Evolutionary conservation across 768 basidiomycete genomes (phyloP).

Genomic region (Macrocybe gigantea): DNA sequence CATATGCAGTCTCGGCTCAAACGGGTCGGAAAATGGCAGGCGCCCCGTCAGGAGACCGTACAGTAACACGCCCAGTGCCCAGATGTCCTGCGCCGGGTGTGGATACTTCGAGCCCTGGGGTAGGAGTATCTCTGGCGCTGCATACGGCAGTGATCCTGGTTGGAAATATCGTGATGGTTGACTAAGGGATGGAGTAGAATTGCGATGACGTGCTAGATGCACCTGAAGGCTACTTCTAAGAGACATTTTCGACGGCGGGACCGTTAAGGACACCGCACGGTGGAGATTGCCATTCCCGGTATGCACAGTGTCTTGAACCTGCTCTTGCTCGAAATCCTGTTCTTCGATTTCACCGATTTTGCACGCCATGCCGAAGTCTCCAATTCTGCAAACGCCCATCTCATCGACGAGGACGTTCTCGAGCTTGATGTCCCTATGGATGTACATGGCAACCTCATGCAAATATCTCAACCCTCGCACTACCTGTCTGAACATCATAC

Average conservation of each 20-base stretch:
- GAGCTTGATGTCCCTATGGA: slow-evolving; percentile 94
- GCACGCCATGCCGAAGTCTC: slow-evolving; percentile 80
- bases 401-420: slow-evolving; percentile 95
- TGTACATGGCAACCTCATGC: slow-evolving; percentile 68
- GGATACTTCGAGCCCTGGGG: slow-evolving; percentile 43
- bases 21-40: slow-evolving; percentile 86
- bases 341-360: slow-evolving; percentile 46
- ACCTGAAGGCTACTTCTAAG: slow-evolving; percentile 15
- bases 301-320: slow-evolving; percentile 13
- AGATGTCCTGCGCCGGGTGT: slow-evolving; percentile 84
- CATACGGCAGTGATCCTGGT: slow-evolving; percentile 87
- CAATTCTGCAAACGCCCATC: slow-evolving; percentile 78
- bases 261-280: slow-evolving; percentile 34
- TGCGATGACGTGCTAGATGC: slow-evolving; percentile 42
- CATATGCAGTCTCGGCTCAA: slow-evolving; percentile 87
- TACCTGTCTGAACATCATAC: slow-evolving; percentile 83
- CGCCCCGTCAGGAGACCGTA: slow-evolving; percentile 78
- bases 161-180: slow-evolving; percentile 33
- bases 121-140: slow-evolving; percentile 80
- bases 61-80: slow-evolving; percentile 91
- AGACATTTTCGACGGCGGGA: slow-evolving; percentile 20
- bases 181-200: slow-evolving; percentile 31
- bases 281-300: slow-evolving; percentile 18
- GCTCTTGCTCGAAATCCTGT: slow-evolving; percentile 28
- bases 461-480: slow-evolving; percentile 79